Conservation (phyloP, 129 eudicot species). For the Chrysanthemum makinoi region DNA sequence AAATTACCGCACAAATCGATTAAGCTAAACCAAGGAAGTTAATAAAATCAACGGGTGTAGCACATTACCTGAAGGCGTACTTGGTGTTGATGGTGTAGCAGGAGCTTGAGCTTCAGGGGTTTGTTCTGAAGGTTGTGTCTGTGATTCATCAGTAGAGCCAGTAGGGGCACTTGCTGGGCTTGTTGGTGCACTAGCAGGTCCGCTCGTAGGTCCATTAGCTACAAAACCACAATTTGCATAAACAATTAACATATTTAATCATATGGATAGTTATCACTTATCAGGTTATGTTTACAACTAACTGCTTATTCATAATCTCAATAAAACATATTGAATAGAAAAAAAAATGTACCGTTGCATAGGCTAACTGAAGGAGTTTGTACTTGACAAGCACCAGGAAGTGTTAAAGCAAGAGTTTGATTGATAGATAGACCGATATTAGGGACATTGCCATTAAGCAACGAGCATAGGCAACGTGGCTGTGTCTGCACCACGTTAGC, state of each 20-base stretch:
- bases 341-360: conserved; percentile 46
- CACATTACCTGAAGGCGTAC: conserved; percentile 24
- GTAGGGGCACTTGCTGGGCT: conserved; percentile 29
- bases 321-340: too few relatives aligned
- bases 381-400: conserved; percentile 61
- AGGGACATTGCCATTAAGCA: conserved; percentile 44
- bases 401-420: conserved; percentile 55
- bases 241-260: too few relatives aligned
- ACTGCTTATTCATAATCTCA: too few relatives aligned
- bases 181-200: conserved; percentile 33
- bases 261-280: neutral
- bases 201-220: conserved; percentile 29
- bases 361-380: conserved; percentile 61
- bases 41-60: neutral
- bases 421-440: conserved; percentile 52
- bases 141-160: conserved; percentile 10
- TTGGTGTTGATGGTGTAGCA: conserved; percentile 24
- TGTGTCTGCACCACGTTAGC: conserved; percentile 42
- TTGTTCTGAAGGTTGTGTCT: conserved; percentile 18
- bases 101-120: conserved; percentile 36
- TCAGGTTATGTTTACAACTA: too few relatives aligned
- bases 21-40: too few relatives aligned
- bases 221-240: too few relatives aligned
- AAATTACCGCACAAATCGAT: neutral
- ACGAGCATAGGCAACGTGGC: conserved; percentile 63